Evolutionary conservation across 345 rosid species (phyloP).

Genomic region (Rhizophora mangle): DNA sequence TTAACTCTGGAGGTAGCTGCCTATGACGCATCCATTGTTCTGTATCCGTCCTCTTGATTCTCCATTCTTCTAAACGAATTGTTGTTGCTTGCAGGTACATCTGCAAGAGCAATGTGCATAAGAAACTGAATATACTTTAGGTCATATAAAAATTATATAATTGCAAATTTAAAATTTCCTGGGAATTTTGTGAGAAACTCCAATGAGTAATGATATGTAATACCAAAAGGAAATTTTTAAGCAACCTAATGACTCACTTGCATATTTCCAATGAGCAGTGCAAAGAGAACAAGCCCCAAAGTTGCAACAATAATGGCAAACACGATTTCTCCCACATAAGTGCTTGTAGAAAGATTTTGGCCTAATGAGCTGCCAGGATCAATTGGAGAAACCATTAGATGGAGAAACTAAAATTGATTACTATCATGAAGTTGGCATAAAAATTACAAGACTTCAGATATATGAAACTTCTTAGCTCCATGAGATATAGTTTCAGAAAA

Average conservation of each 20-base stretch:
- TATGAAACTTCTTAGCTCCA: background rate
- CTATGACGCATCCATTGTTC: constrained; percentile 97
- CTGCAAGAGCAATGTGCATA: constrained; percentile 34
- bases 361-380: constrained; percentile 62
- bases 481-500: background rate
- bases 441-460: no score
- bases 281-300: constrained; percentile 85
- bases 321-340: constrained; percentile 69
- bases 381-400: background rate
- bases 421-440: no score
- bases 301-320: constrained; percentile 74
- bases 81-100: constrained; percentile 81
- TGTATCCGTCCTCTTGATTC: constrained; percentile 82
- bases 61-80: constrained; percentile 82
- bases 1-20: constrained; percentile 69
- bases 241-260: constrained; percentile 43
- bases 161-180: background rate
- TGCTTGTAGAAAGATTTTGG: constrained; percentile 74
- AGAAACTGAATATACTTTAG: background rate
- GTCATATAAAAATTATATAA: background rate
- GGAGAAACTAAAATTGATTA: no score
- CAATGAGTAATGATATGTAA: background rate
- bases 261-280: constrained; percentile 93
- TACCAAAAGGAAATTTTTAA: background rate
- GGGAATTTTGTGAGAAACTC: constrained; percentile 1